These are phyloP conservation scores for Oenanthe javanica DNA, from an alignment of 140 eudicot genomes.

Conservation along the genomic window DNA sequence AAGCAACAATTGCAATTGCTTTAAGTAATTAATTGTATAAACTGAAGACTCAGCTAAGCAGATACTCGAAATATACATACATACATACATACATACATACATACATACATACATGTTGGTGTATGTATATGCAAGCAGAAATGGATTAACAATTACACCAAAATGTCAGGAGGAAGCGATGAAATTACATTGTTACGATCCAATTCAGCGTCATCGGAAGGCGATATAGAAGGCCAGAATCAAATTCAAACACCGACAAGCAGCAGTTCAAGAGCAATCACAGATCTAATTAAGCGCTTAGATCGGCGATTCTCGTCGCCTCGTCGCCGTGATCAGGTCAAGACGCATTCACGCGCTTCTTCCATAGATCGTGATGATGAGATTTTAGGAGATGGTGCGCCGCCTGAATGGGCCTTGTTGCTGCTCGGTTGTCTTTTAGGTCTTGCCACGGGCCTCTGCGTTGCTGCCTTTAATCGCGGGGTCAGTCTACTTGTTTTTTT, in stretches of 20 bases:
- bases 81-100: too few relatives aligned
- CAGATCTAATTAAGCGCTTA: constrained; percentile 53
- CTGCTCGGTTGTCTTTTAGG: constrained; percentile 86
- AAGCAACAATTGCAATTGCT: too few relatives aligned
- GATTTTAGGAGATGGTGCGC: constrained; percentile 70
- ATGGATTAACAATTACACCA: not conserved
- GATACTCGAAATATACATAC: too few relatives aligned
- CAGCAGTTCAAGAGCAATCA: constrained; percentile 18
- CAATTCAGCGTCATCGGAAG: constrained; percentile 53
- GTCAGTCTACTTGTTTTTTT: constrained; percentile 25
- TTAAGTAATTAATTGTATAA: too few relatives aligned
- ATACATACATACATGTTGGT: not conserved
- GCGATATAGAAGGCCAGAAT: constrained; percentile 50
- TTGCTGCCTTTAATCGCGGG: constrained; percentile 85
- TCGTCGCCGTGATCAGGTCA: constrained; percentile 12
- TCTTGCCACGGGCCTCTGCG: constrained; percentile 87
- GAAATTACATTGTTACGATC: constrained; percentile 33
- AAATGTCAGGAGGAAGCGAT: constrained; percentile 44
- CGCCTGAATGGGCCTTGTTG: constrained; percentile 98
- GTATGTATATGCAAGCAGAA: not conserved
- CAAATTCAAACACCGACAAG: constrained; percentile 11
- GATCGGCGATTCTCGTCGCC: constrained; percentile 62
- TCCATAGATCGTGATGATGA: constrained; percentile 25
- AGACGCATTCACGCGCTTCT: too few relatives aligned
- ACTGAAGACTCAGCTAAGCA: too few relatives aligned